A percentile compares a stretch with the other conserved stretches of the same genome.
phyloP scores from a whole-genome alignment of 2,329 filamentous ascomycete genomes.

The Xenoacremonium recifei region DNA sequence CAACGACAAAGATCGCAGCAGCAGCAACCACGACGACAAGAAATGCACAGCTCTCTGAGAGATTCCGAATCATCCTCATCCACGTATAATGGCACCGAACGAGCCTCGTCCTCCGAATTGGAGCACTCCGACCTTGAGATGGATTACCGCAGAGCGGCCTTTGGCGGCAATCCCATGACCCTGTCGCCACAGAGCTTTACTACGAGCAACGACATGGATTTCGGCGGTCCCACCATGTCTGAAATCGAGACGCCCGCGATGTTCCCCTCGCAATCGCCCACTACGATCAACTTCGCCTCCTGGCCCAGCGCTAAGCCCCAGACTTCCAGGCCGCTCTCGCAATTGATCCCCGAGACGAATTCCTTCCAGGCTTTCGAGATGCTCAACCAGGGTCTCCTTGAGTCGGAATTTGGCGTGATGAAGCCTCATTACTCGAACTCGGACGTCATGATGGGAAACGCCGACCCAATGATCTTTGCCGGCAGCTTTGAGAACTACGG shows the following conservation, averaged over 20 bases:
- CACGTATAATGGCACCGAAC: conserved; percentile 36
- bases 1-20: too few species aligned
- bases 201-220: conserved; percentile 36
- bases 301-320: conserved; percentile 31
- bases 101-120: conserved; percentile 53
- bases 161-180: conserved; percentile 45
- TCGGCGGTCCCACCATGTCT: conserved; percentile 28
- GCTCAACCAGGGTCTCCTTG: conserved; percentile 49
- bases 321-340: conserved; percentile 31
- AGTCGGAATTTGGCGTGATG: conserved; percentile 52
- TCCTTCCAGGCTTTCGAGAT: conserved; percentile 44
- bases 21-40: too few species aligned
- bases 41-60: too few species aligned
- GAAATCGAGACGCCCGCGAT: conserved; percentile 33
- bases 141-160: conserved; percentile 51
- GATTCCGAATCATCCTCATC: too few species aligned
- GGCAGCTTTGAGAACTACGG: too few species aligned
- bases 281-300: conserved; percentile 30
- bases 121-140: conserved; percentile 56
- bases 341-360: conserved; percentile 42
- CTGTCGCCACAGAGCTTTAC: conserved; percentile 55
- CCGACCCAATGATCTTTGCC: conserved; percentile 60
- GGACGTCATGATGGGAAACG: conserved; percentile 56
- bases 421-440: conserved; percentile 55
- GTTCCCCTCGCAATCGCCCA: conserved; percentile 36